Evolutionary conservation across 1,139 yeast species (phyloP), one percentile per base, ranked within the genome.

Genomic region (Candida glucosophila): DNA sequence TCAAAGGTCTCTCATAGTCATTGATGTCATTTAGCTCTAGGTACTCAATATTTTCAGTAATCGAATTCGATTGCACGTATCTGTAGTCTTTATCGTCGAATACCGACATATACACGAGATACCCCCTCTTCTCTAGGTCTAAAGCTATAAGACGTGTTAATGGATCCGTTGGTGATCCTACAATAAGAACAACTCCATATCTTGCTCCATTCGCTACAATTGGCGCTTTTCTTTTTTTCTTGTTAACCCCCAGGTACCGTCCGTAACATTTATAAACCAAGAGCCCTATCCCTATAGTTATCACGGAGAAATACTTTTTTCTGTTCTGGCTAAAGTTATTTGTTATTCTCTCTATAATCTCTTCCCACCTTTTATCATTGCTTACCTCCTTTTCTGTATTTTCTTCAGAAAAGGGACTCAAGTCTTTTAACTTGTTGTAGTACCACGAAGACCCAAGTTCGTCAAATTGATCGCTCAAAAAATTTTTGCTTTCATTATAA

Each of bases 91-190:
- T 70, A 7, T 71, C 74, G 32, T 78, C 77, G 7, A 75, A 54
- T 4, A 82, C 74, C 1, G 92, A 77, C 39, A 83, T 61, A 48
- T 78, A 83, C 3, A 83, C 86, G 17, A 83, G 77, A 43, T 80
- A 80, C 2, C 95, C 94, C 29, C 94, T 58, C 26, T 69, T 69
- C 35, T 80, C 86, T 38, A 83, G 63, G 43, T 83, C 94, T 29
- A 72, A 63, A 1, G 86, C 83, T 19, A 83, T 58, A 25, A 77
- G 58, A 30, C 85, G 59, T 0, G 85, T 75, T 34, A 82, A 54
- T 1, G 88, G 86, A 35, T 81, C 92, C 1, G 74, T 66, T 2
- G 90, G 88, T 2, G 88, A 77, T 2, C 93, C 93, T 2, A 82
- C 67, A 5, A 83, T 56, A 17, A 83, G 56, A 0, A 82, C 72